Evolutionary conservation across 1,284 basidiomycete species (phyloP).

Genomic region (Flammula alnicola): DNA sequence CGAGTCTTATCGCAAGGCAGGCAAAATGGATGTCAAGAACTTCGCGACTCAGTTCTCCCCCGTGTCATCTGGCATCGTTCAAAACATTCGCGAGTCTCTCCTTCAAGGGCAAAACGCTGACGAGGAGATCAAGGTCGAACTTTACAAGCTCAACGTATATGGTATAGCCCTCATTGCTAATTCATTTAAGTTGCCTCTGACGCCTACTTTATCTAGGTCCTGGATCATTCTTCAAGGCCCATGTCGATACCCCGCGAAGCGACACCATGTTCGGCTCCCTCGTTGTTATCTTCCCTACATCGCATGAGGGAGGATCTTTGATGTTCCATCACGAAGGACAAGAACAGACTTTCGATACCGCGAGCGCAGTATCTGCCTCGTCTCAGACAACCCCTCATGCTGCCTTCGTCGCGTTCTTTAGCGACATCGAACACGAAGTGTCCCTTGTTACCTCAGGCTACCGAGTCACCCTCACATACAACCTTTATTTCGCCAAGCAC

Average conservation of each 20-base stretch:
- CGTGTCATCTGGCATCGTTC: conserved; percentile 20
- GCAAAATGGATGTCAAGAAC: conserved; percentile 26
- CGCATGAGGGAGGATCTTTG: conserved; percentile 42
- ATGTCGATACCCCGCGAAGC: conserved; percentile 34
- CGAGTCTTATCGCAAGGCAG: conserved; percentile 25
- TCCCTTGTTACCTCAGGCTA: too few species aligned
- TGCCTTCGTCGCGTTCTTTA: too few species aligned
- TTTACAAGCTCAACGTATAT: conserved; percentile 37
- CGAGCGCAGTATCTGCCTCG: too few species aligned
- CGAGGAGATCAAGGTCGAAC: conserved; percentile 23
- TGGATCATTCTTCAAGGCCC: conserved; percentile 34
- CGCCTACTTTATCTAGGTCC: conserved; percentile 19
- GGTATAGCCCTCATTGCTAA: conserved; percentile 20
- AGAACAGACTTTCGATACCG: conserved; percentile 11
- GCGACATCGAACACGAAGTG: too few species aligned
- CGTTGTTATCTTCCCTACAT: conserved; percentile 41
- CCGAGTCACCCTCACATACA: neutral
- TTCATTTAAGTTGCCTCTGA: neutral
- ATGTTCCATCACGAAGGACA: conserved; percentile 32
- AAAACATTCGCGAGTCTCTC: conserved; percentile 18
- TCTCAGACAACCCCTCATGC: too few species aligned
- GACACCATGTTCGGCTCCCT: conserved; percentile 38
- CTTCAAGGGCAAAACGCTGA: conserved; percentile 6
- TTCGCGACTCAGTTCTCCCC: conserved; percentile 28
- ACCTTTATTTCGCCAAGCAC: neutral